Conservation (phyloP, 169 alveolate species). For the Plasmodium gaboni region DNA sequence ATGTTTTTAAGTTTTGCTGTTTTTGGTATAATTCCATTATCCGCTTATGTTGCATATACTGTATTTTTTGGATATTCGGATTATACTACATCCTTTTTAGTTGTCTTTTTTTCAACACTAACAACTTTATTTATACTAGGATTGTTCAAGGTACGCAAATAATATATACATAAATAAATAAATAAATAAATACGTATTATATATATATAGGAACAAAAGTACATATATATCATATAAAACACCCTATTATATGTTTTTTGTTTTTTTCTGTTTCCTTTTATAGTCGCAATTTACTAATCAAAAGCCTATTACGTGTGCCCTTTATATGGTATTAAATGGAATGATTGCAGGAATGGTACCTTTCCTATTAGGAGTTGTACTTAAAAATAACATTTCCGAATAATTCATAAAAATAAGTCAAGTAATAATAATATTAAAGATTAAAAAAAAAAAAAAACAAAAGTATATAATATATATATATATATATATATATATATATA, state of each 20-base stretch:
- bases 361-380: conserved; percentile 82
- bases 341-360: conserved; percentile 88
- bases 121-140: conserved; percentile 85
- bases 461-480: background rate
- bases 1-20: conserved; percentile 91
- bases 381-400: conserved; percentile 78
- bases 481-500: background rate
- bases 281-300: conserved; percentile 87
- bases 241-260: no score
- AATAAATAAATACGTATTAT: background rate
- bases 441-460: no score
- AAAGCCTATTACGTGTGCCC: conserved; percentile 84
- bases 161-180: background rate
- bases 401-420: conserved; percentile 21
- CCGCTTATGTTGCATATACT: conserved; percentile 87
- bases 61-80: conserved; percentile 43
- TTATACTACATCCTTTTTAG: conserved; percentile 79
- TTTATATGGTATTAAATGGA: conserved; percentile 87
- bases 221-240: background rate
- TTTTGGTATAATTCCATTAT: conserved; percentile 90
- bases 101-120: conserved; percentile 84
- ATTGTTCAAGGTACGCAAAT: conserved; percentile 79
- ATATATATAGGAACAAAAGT: background rate
- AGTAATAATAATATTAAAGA: background rate
- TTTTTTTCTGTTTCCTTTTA: background rate